A percentile compares a stretch with the other conserved stretches of the same genome.
Evolutionary conservation across 2,329 filamentous ascomycete species (phyloP).

Genomic region (Xylaria sp.): DNA sequence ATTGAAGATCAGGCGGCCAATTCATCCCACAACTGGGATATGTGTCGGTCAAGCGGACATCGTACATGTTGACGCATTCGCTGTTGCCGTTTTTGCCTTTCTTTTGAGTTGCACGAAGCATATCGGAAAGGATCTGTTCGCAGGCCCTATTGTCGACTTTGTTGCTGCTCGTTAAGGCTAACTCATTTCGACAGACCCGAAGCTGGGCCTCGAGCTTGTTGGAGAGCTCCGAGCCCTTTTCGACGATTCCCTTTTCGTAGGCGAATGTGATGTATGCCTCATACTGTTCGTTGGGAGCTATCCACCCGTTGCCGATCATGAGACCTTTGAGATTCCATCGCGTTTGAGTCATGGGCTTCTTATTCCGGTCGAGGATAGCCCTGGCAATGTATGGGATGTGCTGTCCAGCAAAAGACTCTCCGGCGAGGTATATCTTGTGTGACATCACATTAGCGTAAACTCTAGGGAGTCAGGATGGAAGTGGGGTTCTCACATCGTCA

Average conservation of each 20-base stretch:
- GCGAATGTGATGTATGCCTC: slow-evolving; percentile 84
- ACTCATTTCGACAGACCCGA: slow-evolving; percentile 72
- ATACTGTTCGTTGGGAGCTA: slow-evolving; percentile 90
- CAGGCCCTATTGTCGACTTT: slow-evolving; percentile 76
- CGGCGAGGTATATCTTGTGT: slow-evolving; percentile 85
- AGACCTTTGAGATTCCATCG: slow-evolving; percentile 85
- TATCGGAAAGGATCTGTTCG: slow-evolving; percentile 78
- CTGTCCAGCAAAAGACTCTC: slow-evolving; percentile 96
- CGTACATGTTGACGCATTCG: slow-evolving; percentile 95
- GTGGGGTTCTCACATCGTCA: slow-evolving; percentile 77
- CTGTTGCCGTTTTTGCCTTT: slow-evolving; percentile 60
- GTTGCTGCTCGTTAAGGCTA: slow-evolving; percentile 62
- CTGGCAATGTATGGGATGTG: slow-evolving; percentile 97
- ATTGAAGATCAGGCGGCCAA: slow-evolving; percentile 88
- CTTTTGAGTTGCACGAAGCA: slow-evolving; percentile 73
- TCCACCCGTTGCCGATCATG: slow-evolving; percentile 97
- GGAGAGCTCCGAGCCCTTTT: slow-evolving; percentile 71
- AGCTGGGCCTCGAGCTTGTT: slow-evolving; percentile 75
- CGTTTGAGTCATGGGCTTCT: slow-evolving; percentile 59
- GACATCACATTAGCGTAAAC: slow-evolving; percentile 17
- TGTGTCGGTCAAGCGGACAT: slow-evolving; percentile 83
- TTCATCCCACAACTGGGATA: slow-evolving; percentile 94
- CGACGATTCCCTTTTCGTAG: slow-evolving; percentile 78
- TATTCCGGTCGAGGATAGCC: slow-evolving; percentile 89
- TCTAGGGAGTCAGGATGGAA: not conserved